These are phyloP conservation scores for Fusarium virguliforme DNA, from an alignment of 2,329 filamentous ascomycete genomes.

Conservation along the genomic window DNA sequence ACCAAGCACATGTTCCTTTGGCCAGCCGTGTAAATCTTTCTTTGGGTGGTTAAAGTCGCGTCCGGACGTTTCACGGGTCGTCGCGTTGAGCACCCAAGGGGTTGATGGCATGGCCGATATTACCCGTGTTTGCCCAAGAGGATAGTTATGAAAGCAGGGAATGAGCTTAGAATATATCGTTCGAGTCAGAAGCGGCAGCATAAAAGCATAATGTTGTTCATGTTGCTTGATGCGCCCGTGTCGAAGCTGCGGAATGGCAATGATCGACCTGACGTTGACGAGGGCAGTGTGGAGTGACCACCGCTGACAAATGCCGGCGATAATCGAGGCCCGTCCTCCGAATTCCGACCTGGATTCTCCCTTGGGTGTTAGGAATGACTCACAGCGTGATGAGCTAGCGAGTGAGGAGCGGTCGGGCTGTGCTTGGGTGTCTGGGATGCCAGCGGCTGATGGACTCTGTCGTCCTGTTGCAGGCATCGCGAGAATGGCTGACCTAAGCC, in stretches of 20 bases:
- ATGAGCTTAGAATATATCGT: conserved; percentile 20
- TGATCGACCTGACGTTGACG: conserved; percentile 13
- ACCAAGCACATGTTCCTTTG: conserved; percentile 3
- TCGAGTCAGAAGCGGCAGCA: not conserved
- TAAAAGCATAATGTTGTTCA: conserved; percentile 9
- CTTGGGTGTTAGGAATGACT: conserved; percentile 33
- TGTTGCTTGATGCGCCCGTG: conserved; percentile 4
- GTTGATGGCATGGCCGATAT: conserved; percentile 4
- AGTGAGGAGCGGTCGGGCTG: conserved; percentile 4
- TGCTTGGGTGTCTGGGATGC: not conserved
- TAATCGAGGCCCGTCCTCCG: conserved; percentile 41
- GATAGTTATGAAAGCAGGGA: conserved; percentile 14
- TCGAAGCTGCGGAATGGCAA: not conserved
- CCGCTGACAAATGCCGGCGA: conserved; percentile 49
- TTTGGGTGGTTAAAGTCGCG: not conserved
- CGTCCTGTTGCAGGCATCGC: conserved; percentile 5
- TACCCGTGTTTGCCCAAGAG: not conserved
- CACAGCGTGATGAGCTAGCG: conserved; percentile 24
- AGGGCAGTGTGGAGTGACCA: conserved; percentile 34
- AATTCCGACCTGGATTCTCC: conserved; percentile 35
- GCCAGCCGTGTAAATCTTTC: conserved; percentile 11
- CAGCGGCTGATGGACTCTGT: conserved; percentile 8
- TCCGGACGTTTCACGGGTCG: not conserved
- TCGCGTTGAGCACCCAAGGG: not conserved
- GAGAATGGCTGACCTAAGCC: conserved; percentile 16